Base-by-base conservation (phyloP, 2,329 filamentous ascomycete species). In the Blastomyces gilchristii region DNA sequence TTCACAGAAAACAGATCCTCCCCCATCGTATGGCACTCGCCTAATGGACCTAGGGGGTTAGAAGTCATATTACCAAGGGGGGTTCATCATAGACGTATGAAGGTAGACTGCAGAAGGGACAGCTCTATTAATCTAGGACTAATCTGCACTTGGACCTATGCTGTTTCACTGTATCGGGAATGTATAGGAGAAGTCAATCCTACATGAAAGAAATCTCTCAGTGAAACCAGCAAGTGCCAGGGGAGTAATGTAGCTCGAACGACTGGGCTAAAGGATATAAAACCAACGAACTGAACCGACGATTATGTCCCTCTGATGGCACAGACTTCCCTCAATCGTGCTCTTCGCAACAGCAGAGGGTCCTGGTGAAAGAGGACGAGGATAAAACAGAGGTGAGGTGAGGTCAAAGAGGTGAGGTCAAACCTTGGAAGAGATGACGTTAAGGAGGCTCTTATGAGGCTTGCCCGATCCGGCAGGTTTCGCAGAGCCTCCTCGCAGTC, bases 351-450 rank as follows among this genome's bases (percentile, higher is more conserved):
- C 2, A 58, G 37, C 37, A 58, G n/a, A 58, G 54, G 16, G 37
- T 9, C n/a, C 5, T 25, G 54, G 28, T 25, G 54, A 22, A 58
- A 7, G 37, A 25, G 28, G 18, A 28, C 3, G 54, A 58, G 37
- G 22, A 22, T 14, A 34, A 7, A 16, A 14, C 6, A 31, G 14
- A 52, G 18, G 22, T 52, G 31, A 22, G n/a, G 53, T 11, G 62
- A 50, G 18, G 49, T 34, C 7, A 39, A 57, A 56, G 39, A 31
- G n/a, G 37, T 57, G 58, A 34, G 31, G 31, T 34, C 31, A 5
- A 34, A 22, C n/a, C n/a, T 22, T 22, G n/a, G n/a, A 57, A 50
- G 39, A 31, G 25, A 25, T 60, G 58, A 60, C 50, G 62, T 56
- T 11, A 12, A 58, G 37, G 54, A 43, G 37, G 37, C 37, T 57